Evolutionary conservation across 768 basidiomycete species (phyloP), one percentile per base, ranked within the genome.

Genomic region (Mycena galopus): DNA sequence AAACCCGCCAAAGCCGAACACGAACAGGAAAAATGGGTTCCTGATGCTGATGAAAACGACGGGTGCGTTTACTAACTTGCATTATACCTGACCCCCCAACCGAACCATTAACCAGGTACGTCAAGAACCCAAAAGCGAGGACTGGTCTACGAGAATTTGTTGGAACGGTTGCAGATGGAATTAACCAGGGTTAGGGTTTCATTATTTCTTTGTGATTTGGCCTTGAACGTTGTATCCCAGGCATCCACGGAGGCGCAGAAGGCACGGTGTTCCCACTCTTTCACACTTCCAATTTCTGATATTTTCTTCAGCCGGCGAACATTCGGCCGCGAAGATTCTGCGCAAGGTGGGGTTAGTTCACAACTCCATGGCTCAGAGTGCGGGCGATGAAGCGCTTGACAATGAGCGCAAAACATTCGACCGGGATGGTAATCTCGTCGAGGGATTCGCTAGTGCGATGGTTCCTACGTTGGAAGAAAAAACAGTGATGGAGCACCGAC

Each of bases 381-480:
- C 81, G 0, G 87, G 84, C 10, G 88, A 87, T 37, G 77, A 83
- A 35, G 79, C 79, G 0, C 67, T 89, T 53, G 83, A 85, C 32
- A 84, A 83, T 29, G 91, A 91, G 74, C 86, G 89, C 19, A 86
- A 83, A 70, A 88, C 89, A 19, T 88, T 79, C 77, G 86, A 86
- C 51, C 82, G 82, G n/a, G 85, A 89, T 9, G 90, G 90, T 23
- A 73, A 87, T 69, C 82, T 87, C 71, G 80, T 82, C 27, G 82
- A 84, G 14, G 91, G 91, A 2, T 92, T 94, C 78, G 86, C 91
- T 0, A 88, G 89, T 69, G 82, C 90, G 1, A 84, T 88, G 9
- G 88, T 93, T 1, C 93, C 93, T 2, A 93, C 90, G 0, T 78
- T 93, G 16, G 94, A 94, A 78, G 92, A 94, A 79, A 90, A 91